A percentile compares a stretch with the other conserved stretches of the same genome.
Conservation (phyloP, 2,329 filamentous ascomycete genomes). For the Phyllosticta paracitricarpa region DNA sequence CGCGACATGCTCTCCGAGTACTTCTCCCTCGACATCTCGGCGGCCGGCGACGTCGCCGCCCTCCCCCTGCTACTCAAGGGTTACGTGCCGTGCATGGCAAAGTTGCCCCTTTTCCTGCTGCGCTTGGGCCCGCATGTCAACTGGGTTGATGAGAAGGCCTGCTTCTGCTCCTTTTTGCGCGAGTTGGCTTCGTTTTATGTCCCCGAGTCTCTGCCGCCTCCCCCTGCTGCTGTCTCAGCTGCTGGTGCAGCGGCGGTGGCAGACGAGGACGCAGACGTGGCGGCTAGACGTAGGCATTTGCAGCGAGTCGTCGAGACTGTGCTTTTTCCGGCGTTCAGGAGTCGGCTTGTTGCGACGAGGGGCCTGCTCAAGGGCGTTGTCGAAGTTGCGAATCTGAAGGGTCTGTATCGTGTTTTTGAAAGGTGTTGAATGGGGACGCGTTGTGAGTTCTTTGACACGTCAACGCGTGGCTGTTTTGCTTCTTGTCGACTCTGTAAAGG, state of each 20-base stretch:
- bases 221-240: conserved; percentile 22
- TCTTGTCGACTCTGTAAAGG: too few species aligned
- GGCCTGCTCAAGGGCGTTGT: conserved; percentile 66
- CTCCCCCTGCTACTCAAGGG: conserved; percentile 82
- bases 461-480: neutral
- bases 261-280: conserved; percentile 33
- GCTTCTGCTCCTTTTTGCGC: conserved; percentile 74
- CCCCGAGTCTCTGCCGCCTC: conserved; percentile 67
- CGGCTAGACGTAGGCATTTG: conserved; percentile 55
- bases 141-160: conserved; percentile 75
- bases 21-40: conserved; percentile 75
- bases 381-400: conserved; percentile 86
- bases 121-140: conserved; percentile 78
- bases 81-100: conserved; percentile 75
- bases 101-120: conserved; percentile 81
- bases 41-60: conserved; percentile 62
- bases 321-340: conserved; percentile 81
- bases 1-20: conserved; percentile 88
- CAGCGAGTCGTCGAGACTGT: conserved; percentile 69
- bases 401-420: conserved; percentile 90
- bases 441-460: neutral
- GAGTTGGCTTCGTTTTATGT: conserved; percentile 88
- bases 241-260: conserved; percentile 12
- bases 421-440: conserved; percentile 52
- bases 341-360: conserved; percentile 71